These are phyloP conservation scores for Pelargonium australe DNA, from an alignment of 441 rosid species.

Conservation along the genomic window DNA sequence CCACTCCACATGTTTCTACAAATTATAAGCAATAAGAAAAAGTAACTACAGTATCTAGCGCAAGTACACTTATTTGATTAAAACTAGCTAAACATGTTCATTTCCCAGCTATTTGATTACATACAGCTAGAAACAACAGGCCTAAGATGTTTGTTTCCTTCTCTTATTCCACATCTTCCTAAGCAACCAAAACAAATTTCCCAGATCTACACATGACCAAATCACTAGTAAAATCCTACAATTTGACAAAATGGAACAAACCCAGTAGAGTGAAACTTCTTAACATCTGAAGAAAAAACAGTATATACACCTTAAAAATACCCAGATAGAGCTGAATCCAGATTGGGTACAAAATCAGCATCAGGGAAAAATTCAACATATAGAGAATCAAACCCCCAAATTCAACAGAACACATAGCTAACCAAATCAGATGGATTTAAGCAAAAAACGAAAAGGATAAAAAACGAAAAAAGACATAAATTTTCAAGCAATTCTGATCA, in stretches of 20 bases:
- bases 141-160: background rate
- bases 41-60: background rate
- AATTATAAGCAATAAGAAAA: slow-evolving; percentile 7
- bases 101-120: slow-evolving; percentile 1
- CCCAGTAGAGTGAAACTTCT: background rate
- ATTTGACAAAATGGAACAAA: background rate
- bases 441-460: background rate
- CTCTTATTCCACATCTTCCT: slow-evolving; percentile 5
- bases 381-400: background rate
- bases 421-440: background rate
- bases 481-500: background rate
- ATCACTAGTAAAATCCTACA: slow-evolving; percentile 12
- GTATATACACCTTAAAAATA: background rate
- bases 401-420: background rate
- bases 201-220: slow-evolving; percentile 31
- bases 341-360: background rate
- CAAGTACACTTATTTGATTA: background rate
- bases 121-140: slow-evolving; percentile 1
- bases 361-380: background rate
- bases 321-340: background rate
- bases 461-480: background rate
- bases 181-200: slow-evolving; percentile 11
- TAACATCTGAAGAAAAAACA: background rate
- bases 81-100: background rate
- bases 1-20: slow-evolving; percentile 6